These are phyloP conservation scores for Samsoniella hepiali DNA, from an alignment of 2,329 filamentous ascomycete species.

Conservation along the genomic window DNA sequence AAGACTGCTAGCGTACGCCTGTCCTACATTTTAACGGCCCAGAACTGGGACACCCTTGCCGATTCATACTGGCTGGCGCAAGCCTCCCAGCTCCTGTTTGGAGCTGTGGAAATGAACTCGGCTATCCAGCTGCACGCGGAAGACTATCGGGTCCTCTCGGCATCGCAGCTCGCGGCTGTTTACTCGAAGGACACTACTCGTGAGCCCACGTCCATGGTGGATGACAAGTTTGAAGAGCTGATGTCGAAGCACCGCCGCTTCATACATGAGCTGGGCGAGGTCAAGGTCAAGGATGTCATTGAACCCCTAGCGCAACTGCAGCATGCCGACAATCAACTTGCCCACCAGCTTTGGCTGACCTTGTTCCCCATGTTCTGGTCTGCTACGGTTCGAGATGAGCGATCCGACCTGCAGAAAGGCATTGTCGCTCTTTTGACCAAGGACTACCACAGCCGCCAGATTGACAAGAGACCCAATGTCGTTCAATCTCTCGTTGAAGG, in stretches of 20 bases:
- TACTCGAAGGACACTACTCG: conserved; percentile 69
- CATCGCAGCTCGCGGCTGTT: conserved; percentile 69
- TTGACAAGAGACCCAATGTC: conserved; percentile 93
- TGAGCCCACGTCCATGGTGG: conserved; percentile 66
- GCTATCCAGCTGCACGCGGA: conserved; percentile 74
- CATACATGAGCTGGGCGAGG: conserved; percentile 74
- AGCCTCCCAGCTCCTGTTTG: conserved; percentile 87
- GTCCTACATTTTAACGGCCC: conserved; percentile 81
- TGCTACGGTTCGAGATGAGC: conserved; percentile 79
- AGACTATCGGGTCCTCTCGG: conserved; percentile 76
- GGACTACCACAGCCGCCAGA: conserved; percentile 90
- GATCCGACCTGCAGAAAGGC: conserved; percentile 83
- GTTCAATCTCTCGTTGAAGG: conserved; percentile 89
- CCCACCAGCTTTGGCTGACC: conserved; percentile 85
- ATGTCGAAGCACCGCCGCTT: conserved; percentile 80
- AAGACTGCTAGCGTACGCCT: conserved; percentile 85
- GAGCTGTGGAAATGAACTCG: conserved; percentile 83
- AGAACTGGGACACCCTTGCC: conserved; percentile 94
- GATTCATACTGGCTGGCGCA: conserved; percentile 98
- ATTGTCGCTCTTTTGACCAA: conserved; percentile 89
- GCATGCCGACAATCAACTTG: conserved; percentile 77
- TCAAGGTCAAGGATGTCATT: conserved; percentile 83
- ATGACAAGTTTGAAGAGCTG: conserved; percentile 78
- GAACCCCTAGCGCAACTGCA: conserved; percentile 90
- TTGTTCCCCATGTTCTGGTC: conserved; percentile 96